A percentile compares a stretch with the other conserved stretches of the same genome.
phyloP scores from a whole-genome alignment of 2,329 filamentous ascomycete species.

The Scedosporium aurantiacum region DNA sequence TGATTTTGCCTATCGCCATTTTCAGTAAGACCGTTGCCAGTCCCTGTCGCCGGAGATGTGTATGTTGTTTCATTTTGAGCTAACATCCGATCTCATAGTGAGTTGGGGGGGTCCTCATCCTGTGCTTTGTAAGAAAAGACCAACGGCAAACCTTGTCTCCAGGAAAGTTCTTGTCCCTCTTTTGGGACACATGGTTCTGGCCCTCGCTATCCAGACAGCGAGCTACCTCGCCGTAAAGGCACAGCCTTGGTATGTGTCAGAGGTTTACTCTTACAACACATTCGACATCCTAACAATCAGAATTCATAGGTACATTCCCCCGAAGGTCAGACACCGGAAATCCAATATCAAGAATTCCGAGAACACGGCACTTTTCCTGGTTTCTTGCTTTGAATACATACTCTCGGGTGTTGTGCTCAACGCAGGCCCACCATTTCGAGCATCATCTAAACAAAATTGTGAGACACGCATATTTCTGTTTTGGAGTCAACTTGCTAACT shows the following conservation, averaged over 20 bases:
- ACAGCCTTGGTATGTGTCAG: constrained; percentile 64
- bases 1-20: constrained; percentile 92
- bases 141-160: constrained; percentile 84
- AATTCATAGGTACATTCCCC: constrained; percentile 58
- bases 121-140: constrained; percentile 68
- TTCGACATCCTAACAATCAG: not conserved
- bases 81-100: constrained; percentile 41
- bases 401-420: constrained; percentile 80
- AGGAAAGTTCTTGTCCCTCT: constrained; percentile 84
- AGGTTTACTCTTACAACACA: not conserved
- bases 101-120: constrained; percentile 86
- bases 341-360: constrained; percentile 85
- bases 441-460: constrained; percentile 71
- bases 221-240: constrained; percentile 63
- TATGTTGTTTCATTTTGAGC: not conserved
- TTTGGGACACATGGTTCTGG: constrained; percentile 77
- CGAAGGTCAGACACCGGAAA: constrained; percentile 63
- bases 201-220: constrained; percentile 63
- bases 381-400: constrained; percentile 92
- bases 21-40: constrained; percentile 54
- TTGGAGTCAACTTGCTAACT: not conserved
- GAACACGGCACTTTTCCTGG: constrained; percentile 81
- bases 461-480: constrained; percentile 21
- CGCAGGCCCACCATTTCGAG: constrained; percentile 82
- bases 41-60: not conserved